Evolutionary conservation across 192 early-diverging fungal species (phyloP).

Genomic region (Coemansia sp.): DNA sequence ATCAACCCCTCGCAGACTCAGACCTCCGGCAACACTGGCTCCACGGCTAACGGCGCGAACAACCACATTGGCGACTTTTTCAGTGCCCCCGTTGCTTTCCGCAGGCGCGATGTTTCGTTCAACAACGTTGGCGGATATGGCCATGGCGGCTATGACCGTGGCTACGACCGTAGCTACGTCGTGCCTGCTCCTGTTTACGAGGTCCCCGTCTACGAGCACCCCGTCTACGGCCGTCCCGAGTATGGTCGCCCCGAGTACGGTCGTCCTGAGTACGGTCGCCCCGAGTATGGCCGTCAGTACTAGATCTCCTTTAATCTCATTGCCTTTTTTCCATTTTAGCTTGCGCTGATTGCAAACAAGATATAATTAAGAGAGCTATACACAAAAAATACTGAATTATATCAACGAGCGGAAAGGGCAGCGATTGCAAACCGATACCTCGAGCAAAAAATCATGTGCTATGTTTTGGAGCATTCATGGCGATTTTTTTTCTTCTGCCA

Average conservation of each 20-base stretch:
- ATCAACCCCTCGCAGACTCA: conserved; percentile 18
- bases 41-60: conserved; percentile 26
- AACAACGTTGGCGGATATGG: conserved; percentile 27
- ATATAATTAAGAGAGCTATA: background rate
- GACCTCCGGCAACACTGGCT: conserved; percentile 18
- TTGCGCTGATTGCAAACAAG: background rate
- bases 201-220: conserved; percentile 8
- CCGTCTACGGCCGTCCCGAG: conserved; percentile 8
- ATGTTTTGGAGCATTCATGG: no score
- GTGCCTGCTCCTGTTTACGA: conserved; percentile 8
- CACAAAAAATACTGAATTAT: background rate
- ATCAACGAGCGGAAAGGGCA: no score
- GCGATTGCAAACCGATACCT: no score
- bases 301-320: background rate
- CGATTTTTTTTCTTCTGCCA: no score
- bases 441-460: no score
- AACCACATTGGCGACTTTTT: conserved; percentile 30
- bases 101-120: conserved; percentile 22
- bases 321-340: background rate
- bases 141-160: conserved; percentile 2
- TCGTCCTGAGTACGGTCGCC: background rate
- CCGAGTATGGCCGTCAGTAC: conserved; percentile 3
- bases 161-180: conserved; percentile 4
- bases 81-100: background rate
- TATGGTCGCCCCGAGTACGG: conserved; percentile 1